These are phyloP conservation scores for Isoetes engelmannii DNA, from an alignment of 83 land plant species.

Conservation along the genomic window DNA sequence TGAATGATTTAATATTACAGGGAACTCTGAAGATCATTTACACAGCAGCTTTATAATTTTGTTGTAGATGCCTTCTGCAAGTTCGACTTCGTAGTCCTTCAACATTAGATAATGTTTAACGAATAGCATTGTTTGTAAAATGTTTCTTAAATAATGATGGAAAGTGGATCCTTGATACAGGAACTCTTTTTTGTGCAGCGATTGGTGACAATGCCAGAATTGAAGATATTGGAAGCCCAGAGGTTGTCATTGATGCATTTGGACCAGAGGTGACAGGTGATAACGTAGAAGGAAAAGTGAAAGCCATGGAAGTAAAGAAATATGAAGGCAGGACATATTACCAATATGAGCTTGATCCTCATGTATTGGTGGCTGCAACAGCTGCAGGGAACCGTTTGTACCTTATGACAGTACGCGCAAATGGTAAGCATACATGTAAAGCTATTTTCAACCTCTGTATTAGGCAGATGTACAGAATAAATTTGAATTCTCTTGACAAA, in stretches of 20 bases:
- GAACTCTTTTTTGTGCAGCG: constrained; percentile 24
- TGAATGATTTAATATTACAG: too few species aligned
- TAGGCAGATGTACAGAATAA: background rate
- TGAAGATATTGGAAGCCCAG: constrained; percentile 77
- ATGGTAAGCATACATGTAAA: constrained; percentile 36
- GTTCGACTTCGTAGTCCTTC: background rate
- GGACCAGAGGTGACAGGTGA: constrained; percentile 93
- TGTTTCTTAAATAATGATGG: background rate
- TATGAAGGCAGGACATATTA: constrained; percentile 72
- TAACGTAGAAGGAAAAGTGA: constrained; percentile 81
- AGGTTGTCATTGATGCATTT: constrained; percentile 84
- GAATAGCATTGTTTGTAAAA: background rate
- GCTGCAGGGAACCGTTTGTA: constrained; percentile 97
- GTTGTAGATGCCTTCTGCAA: background rate
- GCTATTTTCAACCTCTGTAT: background rate
- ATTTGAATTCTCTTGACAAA: too few species aligned
- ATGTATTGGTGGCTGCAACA: constrained; percentile 76
- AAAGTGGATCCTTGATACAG: background rate
- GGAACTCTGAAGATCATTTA: too few species aligned
- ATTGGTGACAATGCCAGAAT: constrained; percentile 71
- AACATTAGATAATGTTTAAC: background rate
- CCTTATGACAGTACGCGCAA: constrained; percentile 73
- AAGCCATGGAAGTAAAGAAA: constrained; percentile 53
- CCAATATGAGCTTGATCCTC: constrained; percentile 84
- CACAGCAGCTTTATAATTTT: constrained; percentile 3